Base-by-base conservation (phyloP, 2,329 filamentous ascomycete genomes). In the Colletotrichum sidae region DNA sequence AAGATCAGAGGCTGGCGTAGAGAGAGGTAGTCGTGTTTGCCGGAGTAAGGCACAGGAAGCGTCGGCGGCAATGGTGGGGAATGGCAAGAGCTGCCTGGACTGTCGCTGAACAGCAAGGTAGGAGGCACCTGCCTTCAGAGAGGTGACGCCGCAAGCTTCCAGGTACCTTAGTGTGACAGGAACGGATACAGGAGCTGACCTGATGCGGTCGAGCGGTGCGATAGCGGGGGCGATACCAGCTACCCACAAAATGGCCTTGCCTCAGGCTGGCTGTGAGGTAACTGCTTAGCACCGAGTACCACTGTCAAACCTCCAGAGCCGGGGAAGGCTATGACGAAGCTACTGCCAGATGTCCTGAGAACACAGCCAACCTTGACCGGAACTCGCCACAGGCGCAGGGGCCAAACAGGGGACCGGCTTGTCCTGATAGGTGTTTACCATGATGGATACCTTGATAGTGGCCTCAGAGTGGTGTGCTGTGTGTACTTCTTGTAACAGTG, bases 51-150 rank as follows among this genome's bases (percentile, higher is more conserved):
- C 63, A 25, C 25, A 57, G 49, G 56, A 66, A 51, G 61, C 42
- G 65, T 67, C 61, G 58, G 58, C 58, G 58, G 58, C 47, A 63
- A 37, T 66, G 61, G 65, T 67, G 61, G 65, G 55, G 65, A 56
- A 65, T 37, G 38, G 42, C 37, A 45, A 50, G 51, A 67, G 61
- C 65, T 67, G 65, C 51, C 55, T 25, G 1, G 25, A 25, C 25
- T 61, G 65, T 56, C 55, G 55, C 55, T 37, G 41, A 45, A 56
- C 61, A 41, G 34, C 51, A 42, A 52, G 25, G 25, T 25, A 25
- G 25, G 25, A 25, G 4, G 4, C 4, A 25, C 25, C 25, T 25
- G 25, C 25, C 25, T 25, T 25, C 25, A 25, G 25, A 25, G 53
- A 60, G 57, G 61, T 66, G 55, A 66, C 65, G 61, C 61, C 49